Evolutionary conservation across 805 yeast genomes (phyloP).

Genomic region (Myxozyma sirexii): DNA sequence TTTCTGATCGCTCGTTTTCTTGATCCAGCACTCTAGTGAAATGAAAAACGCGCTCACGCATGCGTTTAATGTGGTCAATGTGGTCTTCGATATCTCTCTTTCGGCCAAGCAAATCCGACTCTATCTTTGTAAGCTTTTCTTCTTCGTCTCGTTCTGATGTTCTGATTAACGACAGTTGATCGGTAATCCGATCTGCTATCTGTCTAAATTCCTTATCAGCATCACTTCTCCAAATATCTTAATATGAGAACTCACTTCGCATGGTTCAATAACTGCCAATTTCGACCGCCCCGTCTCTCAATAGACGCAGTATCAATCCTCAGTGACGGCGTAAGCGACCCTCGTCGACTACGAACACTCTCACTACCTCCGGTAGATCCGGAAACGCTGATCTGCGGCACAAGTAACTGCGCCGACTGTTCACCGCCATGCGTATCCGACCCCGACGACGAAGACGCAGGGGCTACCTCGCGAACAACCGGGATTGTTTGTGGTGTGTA

Average conservation of each 20-base stretch:
- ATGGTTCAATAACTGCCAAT: background rate
- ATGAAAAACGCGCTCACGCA: conserved; percentile 7
- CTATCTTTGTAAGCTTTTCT: background rate
- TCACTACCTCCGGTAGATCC: background rate
- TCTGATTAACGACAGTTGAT: background rate
- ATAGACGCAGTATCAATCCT: background rate
- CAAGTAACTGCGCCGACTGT: background rate
- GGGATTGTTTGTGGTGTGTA: background rate
- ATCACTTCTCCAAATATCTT: background rate
- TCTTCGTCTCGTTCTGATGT: conserved; percentile 2
- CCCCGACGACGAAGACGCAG: background rate
- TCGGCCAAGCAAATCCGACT: conserved; percentile 1
- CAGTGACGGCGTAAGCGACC: background rate
- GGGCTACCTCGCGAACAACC: background rate
- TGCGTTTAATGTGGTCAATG: background rate
- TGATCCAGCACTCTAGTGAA: conserved; percentile 6
- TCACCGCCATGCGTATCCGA: background rate
- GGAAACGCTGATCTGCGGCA: conserved; percentile 3
- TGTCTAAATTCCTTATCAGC: background rate
- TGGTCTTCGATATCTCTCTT: background rate
- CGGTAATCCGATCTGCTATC: background rate
- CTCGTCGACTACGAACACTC: background rate
- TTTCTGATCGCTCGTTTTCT: conserved; percentile 4
- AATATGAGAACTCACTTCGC: background rate
- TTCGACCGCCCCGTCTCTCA: background rate